phyloP scores from a whole-genome alignment of 352 stramenopile genomes.

The Globisporangium irregulare region DNA sequence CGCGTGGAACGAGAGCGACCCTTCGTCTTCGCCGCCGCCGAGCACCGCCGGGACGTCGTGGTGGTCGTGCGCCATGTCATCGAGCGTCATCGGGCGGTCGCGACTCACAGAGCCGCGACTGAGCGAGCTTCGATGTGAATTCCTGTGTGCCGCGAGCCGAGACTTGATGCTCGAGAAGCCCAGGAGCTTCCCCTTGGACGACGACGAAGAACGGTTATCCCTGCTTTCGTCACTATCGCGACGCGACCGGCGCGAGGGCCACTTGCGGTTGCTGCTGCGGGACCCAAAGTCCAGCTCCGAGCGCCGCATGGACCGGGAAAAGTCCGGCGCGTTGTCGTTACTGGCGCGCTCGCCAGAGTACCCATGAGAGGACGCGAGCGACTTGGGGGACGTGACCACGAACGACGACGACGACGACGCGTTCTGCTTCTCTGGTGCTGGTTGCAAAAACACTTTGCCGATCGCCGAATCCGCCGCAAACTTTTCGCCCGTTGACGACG shows the following conservation, averaged over 20 bases:
- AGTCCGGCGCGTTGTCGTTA: neutral
- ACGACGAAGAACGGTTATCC: neutral
- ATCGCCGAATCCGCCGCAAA: slow-evolving; percentile 49
- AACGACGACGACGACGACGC: too few relatives aligned
- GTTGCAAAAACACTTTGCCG: slow-evolving; percentile 39
- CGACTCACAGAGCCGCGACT: slow-evolving; percentile 12
- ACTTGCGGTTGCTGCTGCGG: slow-evolving; percentile 18
- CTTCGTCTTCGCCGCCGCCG: neutral
- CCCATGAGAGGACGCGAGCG: neutral
- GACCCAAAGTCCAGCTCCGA: slow-evolving; percentile 34
- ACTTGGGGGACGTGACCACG: neutral
- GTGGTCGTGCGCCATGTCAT: slow-evolving; percentile 12
- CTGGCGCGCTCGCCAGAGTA: neutral
- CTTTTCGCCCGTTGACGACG: slow-evolving; percentile 31
- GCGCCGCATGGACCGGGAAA: slow-evolving; percentile 17
- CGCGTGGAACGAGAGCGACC: slow-evolving; percentile 1
- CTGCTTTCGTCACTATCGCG: slow-evolving; percentile 8
- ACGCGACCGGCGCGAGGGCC: slow-evolving; percentile 13
- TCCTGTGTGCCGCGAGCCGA: slow-evolving; percentile 8
- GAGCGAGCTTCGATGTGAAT: slow-evolving; percentile 6
- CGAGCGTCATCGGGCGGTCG: slow-evolving; percentile 14
- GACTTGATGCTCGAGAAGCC: slow-evolving; percentile 18
- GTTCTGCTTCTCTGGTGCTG: slow-evolving; percentile 8
- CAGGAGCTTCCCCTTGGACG: slow-evolving; percentile 15
- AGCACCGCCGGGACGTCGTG: slow-evolving; percentile 14